phyloP scores from a whole-genome alignment of 1,139 yeast genomes.

The Sugiyamaella xylanicola region DNA sequence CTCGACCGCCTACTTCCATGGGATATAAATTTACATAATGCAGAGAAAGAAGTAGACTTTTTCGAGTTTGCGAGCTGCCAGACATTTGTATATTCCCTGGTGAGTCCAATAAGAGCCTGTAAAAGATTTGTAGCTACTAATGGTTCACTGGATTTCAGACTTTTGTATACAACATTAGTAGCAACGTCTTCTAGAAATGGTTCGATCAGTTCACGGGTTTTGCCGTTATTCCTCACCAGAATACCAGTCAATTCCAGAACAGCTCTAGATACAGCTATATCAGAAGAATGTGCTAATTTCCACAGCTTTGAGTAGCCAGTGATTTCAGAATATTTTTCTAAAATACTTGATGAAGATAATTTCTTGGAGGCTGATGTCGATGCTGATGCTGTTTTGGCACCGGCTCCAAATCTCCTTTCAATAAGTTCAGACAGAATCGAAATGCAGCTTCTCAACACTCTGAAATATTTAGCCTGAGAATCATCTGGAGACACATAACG shows the following conservation, averaged over 20 bases:
- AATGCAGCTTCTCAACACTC: constrained; percentile 59
- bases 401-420: constrained; percentile 26
- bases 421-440: constrained; percentile 52
- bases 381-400: background rate
- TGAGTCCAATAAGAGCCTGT: constrained; percentile 34
- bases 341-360: constrained; percentile 14
- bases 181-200: constrained; percentile 33
- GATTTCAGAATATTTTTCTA: constrained; percentile 24
- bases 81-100: constrained; percentile 33
- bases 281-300: constrained; percentile 36
- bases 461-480: constrained; percentile 62
- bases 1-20: constrained; percentile 34
- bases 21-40: constrained; percentile 25
- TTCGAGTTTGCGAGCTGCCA: constrained; percentile 34
- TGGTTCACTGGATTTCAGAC: constrained; percentile 36
- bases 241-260: constrained; percentile 27
- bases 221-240: constrained; percentile 22
- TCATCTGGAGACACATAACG: constrained; percentile 71
- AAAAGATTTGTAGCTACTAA: constrained; percentile 36
- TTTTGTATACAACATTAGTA: constrained; percentile 36
- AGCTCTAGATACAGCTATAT: constrained; percentile 33
- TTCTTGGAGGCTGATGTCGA: constrained; percentile 15
- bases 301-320: constrained; percentile 34
- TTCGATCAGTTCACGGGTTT: constrained; percentile 27
- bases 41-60: constrained; percentile 28